These are phyloP conservation scores for Biscogniauxia mediterranea DNA, from an alignment of 2,329 filamentous ascomycete genomes.

Conservation along the genomic window DNA sequence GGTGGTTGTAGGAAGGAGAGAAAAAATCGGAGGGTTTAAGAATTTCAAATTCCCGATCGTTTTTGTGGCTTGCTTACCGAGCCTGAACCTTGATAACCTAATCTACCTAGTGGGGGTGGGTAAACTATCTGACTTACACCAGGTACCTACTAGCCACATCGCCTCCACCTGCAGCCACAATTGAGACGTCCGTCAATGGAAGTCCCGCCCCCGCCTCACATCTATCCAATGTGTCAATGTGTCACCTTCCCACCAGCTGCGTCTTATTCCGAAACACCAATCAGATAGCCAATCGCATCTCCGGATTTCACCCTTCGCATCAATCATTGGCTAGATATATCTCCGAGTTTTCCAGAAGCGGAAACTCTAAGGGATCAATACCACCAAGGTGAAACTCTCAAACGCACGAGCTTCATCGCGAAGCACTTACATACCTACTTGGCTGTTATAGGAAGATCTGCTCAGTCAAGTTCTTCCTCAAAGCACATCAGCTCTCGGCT, in stretches of 20 bases:
- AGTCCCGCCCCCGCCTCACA: background rate
- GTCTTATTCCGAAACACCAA: background rate
- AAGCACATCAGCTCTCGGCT: background rate
- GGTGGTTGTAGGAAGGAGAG: slow-evolving; percentile 10
- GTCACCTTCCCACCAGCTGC: background rate
- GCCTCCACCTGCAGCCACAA: no score
- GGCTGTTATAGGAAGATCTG: no score
- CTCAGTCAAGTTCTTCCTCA: background rate
- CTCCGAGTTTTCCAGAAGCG: background rate
- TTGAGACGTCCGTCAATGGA: background rate
- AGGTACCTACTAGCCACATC: background rate
- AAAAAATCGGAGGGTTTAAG: background rate
- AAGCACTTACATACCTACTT: background rate
- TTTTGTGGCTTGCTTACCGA: slow-evolving; percentile 10
- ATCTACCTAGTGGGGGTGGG: no score
- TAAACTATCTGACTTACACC: no score
- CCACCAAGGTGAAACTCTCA: background rate
- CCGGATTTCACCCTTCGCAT: background rate
- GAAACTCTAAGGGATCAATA: background rate
- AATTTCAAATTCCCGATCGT: slow-evolving; percentile 5
- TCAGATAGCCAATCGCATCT: slow-evolving; percentile 5
- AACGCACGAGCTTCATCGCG: background rate
- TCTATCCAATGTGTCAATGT: background rate
- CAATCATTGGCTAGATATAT: background rate
- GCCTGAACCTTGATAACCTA: background rate